phyloP scores from a whole-genome alignment of 2,329 filamentous ascomycete genomes.

The Grosmannia clavigera region DNA sequence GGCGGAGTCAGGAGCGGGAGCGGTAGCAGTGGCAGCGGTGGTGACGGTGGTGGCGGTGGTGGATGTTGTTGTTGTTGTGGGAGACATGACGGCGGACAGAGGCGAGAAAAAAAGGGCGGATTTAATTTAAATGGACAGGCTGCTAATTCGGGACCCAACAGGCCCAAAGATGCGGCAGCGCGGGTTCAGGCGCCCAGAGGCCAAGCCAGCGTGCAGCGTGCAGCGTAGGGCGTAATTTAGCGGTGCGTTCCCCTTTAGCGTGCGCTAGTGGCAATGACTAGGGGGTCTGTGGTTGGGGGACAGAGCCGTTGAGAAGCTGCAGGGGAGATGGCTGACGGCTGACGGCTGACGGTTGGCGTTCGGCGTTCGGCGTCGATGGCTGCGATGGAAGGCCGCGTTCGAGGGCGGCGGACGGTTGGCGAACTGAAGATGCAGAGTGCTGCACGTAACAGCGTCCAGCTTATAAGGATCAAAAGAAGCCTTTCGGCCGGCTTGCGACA shows the following conservation, averaged over 20 bases:
- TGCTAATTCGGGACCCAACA: not conserved
- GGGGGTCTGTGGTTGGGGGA: not conserved
- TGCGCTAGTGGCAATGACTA: slow-evolving; percentile 2
- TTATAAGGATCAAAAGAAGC: not conserved
- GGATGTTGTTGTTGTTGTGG: slow-evolving; percentile 11
- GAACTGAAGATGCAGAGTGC: too few species aligned
- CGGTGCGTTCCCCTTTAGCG: not conserved
- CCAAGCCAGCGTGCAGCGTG: not conserved
- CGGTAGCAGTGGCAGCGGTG: not conserved
- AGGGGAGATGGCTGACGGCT: too few species aligned
- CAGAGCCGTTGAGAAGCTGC: too few species aligned
- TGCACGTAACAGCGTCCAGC: not conserved
- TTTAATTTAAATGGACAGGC: not conserved
- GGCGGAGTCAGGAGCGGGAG: not conserved
- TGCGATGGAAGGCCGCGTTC: too few species aligned
- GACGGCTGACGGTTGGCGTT: too few species aligned
- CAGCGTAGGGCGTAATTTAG: not conserved
- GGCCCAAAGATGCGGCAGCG: not conserved
- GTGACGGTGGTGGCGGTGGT: not conserved
- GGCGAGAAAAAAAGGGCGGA: not conserved
- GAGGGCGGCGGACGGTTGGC: too few species aligned
- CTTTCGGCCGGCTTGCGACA: not conserved
- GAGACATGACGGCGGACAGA: slow-evolving; percentile 7
- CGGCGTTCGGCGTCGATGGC: too few species aligned
- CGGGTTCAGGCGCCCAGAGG: not conserved